phyloP scores from a whole-genome alignment of 2,329 filamentous ascomycete genomes.

The Malbranchea zuffiana region DNA sequence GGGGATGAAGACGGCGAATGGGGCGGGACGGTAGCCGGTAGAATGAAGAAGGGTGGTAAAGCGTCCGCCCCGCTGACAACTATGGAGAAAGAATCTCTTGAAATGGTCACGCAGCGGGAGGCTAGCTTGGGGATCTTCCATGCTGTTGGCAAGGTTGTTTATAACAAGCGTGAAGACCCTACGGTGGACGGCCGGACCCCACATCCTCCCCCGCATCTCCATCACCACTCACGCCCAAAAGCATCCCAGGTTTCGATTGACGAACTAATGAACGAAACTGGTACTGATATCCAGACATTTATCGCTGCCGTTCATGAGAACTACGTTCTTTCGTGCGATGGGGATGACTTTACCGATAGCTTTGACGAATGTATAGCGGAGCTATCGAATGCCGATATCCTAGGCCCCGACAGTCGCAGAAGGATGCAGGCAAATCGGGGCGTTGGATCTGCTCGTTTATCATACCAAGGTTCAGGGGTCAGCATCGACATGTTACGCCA shows the following conservation, averaged over 20 bases:
- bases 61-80: slow-evolving; percentile 47
- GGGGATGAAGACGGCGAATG: slow-evolving; percentile 63
- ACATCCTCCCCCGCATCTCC: slow-evolving; percentile 49
- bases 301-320: slow-evolving; percentile 89
- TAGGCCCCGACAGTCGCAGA: slow-evolving; percentile 55
- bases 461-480: slow-evolving; percentile 43
- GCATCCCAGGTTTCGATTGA: slow-evolving; percentile 58
- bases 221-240: slow-evolving; percentile 48
- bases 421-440: slow-evolving; percentile 29
- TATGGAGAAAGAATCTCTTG: slow-evolving; percentile 67
- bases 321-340: slow-evolving; percentile 68
- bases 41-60: slow-evolving; percentile 50
- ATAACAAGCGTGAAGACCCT: slow-evolving; percentile 73
- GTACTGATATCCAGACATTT: slow-evolving; percentile 84
- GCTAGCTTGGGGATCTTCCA: slow-evolving; percentile 90
- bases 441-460: slow-evolving; percentile 39
- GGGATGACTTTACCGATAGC: slow-evolving; percentile 59
- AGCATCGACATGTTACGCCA: slow-evolving; percentile 70
- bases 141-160: slow-evolving; percentile 87
- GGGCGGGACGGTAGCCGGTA: slow-evolving; percentile 61
- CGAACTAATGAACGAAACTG: slow-evolving; percentile 78
- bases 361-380: slow-evolving; percentile 76
- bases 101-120: slow-evolving; percentile 75
- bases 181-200: slow-evolving; percentile 37
- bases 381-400: slow-evolving; percentile 76